Percentiles rank a stretch among this genome's conserved stretches.
Evolutionary conservation across 2,329 filamentous ascomycete species (phyloP).

Genomic region (Trichoderma lentiforme): DNA sequence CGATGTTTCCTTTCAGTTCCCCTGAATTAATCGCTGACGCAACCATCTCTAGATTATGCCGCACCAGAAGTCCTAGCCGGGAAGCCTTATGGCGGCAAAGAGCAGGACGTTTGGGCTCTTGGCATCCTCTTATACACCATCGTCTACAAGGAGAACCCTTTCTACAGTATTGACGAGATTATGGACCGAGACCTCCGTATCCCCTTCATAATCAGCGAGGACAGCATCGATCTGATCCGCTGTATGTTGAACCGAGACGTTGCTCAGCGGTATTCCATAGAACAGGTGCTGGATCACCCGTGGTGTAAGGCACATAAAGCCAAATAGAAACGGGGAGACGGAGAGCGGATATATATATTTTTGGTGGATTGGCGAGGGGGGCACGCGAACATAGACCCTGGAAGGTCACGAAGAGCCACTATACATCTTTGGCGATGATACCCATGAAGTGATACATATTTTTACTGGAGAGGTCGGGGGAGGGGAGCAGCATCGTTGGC

Average conservation of each 20-base stretch:
- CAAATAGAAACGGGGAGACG: not conserved
- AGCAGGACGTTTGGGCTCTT: slow-evolving; percentile 97
- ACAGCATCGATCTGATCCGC: slow-evolving; percentile 87
- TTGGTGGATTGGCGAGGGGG: not conserved
- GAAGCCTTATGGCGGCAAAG: slow-evolving; percentile 87
- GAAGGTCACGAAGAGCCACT: slow-evolving; percentile 7
- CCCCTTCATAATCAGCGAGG: slow-evolving; percentile 83
- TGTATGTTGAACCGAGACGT: slow-evolving; percentile 93
- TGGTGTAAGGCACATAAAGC: slow-evolving; percentile 55
- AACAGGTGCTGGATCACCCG: slow-evolving; percentile 82
- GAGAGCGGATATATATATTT: not conserved
- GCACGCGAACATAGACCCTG: not conserved
- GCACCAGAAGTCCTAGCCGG: slow-evolving; percentile 96
- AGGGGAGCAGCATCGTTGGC: not conserved
- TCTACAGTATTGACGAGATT: slow-evolving; percentile 98
- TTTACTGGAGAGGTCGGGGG: not conserved
- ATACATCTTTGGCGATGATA: slow-evolving; percentile 19
- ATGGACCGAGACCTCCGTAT: slow-evolving; percentile 94
- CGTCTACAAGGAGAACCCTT: slow-evolving; percentile 98
- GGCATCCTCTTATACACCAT: slow-evolving; percentile 98
- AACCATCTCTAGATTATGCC: slow-evolving; percentile 71
- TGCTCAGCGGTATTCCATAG: slow-evolving; percentile 76
- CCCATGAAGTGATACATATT: slow-evolving; percentile 17
- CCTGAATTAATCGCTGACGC: not conserved
- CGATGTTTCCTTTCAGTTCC: not conserved